Conservation (phyloP, 805 yeast genomes). For the Hanseniaspora lindneri region DNA sequence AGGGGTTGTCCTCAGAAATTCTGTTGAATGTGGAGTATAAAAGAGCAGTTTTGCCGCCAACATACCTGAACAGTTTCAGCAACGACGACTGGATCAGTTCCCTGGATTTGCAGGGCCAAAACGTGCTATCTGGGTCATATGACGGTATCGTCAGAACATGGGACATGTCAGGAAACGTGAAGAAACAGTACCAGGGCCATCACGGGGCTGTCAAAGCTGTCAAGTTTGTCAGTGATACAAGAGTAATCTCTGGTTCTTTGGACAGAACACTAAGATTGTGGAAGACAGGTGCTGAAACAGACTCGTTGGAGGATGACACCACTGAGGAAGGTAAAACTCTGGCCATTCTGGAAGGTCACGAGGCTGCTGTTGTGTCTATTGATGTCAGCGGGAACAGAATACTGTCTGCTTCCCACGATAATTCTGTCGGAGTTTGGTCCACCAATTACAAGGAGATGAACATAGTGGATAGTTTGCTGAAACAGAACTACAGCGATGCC, state of each 20-base stretch:
- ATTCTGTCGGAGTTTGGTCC: constrained; percentile 77
- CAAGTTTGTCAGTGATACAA: constrained; percentile 60
- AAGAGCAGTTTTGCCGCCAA: constrained; percentile 88
- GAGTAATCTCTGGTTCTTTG: constrained; percentile 74
- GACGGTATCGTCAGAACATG: constrained; percentile 91
- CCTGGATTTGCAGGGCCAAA: constrained; percentile 32
- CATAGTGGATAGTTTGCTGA: constrained; percentile 34
- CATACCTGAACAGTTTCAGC: constrained; percentile 71
- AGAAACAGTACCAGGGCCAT: constrained; percentile 76
- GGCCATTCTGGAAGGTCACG: constrained; percentile 83
- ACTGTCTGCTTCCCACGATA: constrained; percentile 75
- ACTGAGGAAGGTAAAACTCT: constrained; percentile 60
- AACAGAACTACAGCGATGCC: constrained; percentile 32
- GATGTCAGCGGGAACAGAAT: constrained; percentile 55
- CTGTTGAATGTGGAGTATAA: constrained; percentile 77
- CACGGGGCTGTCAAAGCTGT: constrained; percentile 76
- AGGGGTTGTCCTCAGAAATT: constrained; percentile 75
- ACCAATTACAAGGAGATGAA: constrained; percentile 76
- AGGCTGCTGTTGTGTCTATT: constrained; percentile 69
- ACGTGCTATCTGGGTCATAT: constrained; percentile 77
- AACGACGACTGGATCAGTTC: constrained; percentile 95
- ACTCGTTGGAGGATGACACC: constrained; percentile 34
- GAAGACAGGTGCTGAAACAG: constrained; percentile 46
- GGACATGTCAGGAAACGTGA: constrained; percentile 68
- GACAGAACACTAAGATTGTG: constrained; percentile 83